Base-by-base conservation (phyloP, 2,329 filamentous ascomycete species). In the Ceratocystis alfenasii region DNA sequence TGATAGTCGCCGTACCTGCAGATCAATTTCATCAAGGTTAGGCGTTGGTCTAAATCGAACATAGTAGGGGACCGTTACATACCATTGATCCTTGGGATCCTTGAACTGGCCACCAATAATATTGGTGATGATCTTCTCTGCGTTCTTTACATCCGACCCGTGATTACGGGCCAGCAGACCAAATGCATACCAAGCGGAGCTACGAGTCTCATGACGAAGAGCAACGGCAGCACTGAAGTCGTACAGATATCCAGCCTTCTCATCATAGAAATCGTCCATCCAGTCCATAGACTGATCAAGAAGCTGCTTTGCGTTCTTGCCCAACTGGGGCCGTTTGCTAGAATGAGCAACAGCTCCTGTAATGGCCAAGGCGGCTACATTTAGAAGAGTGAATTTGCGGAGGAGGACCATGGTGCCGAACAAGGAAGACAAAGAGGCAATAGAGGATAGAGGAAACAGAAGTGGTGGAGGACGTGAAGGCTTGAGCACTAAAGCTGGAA, bases 161-260 rank as follows among this genome's bases (percentile, higher is more conserved):
- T 78, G 67, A 69, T 86, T 83, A 1, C 83, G 76, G 15, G 81
- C 81, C 25, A 86, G 72, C 2, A 86, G 75, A 0, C 83, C 83
- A 3, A 81, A 75, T 0, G 81, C 81, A 71, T 86, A 85, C 83
- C 83, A 86, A 0, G 77, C 77, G 0, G 81, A 82, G 55, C 77
- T 79, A 64, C 82, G 77, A 0, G 82, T 85, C 57, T 84, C 81
- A 67, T 85, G 82, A 1, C 78, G 75, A 5, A 83, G 73, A 0
- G 81, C 79, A 7, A 75, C 71, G 2, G 73, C 68, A 10, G 75
- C 74, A 66, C 76, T 73, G 48, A 81, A 76, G 57, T 79, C 76
- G 71, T 82, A 83, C 17, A 85, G 72, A 66, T 85, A 85, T 0
- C 79, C 79, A 5, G 77, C 77, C 1, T 73, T 72, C 1, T 74